These are phyloP conservation scores for Eimeria acervulina DNA, from an alignment of 169 alveolate species.

Conservation along the genomic window DNA sequence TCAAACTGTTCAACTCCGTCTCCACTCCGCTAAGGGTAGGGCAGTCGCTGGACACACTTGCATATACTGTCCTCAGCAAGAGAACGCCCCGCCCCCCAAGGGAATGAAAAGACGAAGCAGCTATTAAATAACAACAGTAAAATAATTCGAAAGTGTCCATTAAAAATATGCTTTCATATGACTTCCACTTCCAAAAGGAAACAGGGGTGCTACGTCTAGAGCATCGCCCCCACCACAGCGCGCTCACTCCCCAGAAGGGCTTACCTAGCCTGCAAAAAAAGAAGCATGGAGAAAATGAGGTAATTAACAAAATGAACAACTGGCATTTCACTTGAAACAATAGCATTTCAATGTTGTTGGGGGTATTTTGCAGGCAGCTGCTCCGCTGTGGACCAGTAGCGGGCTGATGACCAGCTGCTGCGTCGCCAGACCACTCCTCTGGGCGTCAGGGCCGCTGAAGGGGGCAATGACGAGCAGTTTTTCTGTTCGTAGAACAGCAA, in stretches of 20 bases:
- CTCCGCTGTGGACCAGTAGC: not conserved
- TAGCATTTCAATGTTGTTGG: not conserved
- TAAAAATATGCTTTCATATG: not conserved
- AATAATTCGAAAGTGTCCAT: too few species aligned
- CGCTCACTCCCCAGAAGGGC: too few species aligned
- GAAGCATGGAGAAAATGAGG: not conserved
- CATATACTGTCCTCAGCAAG: too few species aligned
- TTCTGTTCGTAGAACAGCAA: not conserved
- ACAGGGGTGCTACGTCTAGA: too few species aligned
- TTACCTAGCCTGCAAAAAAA: too few species aligned
- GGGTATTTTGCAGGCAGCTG: not conserved
- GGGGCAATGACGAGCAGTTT: not conserved
- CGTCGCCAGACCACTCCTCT: conserved; percentile 4
- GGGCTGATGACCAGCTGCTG: not conserved
- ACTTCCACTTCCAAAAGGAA: not conserved
- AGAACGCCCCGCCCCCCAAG: not conserved
- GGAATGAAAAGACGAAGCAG: not conserved
- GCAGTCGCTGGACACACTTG: not conserved
- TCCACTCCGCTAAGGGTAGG: too few species aligned
- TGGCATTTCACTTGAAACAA: not conserved
- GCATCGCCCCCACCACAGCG: too few species aligned
- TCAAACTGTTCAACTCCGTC: too few species aligned
- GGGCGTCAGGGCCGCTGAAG: conserved; percentile 35
- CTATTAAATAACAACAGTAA: not conserved
- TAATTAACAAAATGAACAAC: not conserved